Evolutionary conservation across 2,329 filamentous ascomycete species (phyloP).

Genomic region (Curvularia sp.): DNA sequence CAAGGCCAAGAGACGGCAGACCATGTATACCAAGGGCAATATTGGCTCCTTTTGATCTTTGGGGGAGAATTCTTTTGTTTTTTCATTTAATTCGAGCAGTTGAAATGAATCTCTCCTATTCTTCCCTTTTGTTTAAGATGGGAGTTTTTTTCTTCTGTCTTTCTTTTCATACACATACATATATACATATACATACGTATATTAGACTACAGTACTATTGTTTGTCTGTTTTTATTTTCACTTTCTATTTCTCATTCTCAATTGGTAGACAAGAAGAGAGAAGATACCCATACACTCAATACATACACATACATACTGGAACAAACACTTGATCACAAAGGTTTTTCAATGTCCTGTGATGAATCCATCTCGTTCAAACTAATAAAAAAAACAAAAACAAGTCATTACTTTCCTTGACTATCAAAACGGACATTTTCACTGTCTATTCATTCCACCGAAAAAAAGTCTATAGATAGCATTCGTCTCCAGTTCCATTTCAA

Average conservation of each 20-base stretch:
- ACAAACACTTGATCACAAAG: not conserved
- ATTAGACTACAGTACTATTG: not conserved
- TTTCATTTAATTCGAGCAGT: not conserved
- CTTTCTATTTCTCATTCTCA: not conserved
- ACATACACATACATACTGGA: too few species aligned
- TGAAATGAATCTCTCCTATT: not conserved
- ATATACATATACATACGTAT: not conserved
- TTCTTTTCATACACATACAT: not conserved
- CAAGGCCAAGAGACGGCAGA: conserved; percentile 39
- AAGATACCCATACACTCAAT: not conserved
- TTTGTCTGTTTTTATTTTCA: not conserved
- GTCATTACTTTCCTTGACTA: too few species aligned
- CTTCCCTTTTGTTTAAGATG: too few species aligned
- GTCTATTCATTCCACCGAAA: not conserved
- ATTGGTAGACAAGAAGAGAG: not conserved
- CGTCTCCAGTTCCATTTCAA: too few species aligned
- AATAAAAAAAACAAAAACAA: too few species aligned
- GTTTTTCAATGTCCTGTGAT: too few species aligned
- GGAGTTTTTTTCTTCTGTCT: too few species aligned
- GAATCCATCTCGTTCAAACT: too few species aligned
- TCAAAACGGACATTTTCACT: too few species aligned
- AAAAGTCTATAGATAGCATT: not conserved
- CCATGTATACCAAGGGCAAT: conserved; percentile 43
- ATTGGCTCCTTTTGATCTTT: conserved; percentile 43
- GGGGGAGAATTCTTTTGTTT: not conserved